Evolutionary conservation across 2,329 filamentous ascomycete genomes (phyloP).

Genomic region (Ceratocystis variospora): DNA sequence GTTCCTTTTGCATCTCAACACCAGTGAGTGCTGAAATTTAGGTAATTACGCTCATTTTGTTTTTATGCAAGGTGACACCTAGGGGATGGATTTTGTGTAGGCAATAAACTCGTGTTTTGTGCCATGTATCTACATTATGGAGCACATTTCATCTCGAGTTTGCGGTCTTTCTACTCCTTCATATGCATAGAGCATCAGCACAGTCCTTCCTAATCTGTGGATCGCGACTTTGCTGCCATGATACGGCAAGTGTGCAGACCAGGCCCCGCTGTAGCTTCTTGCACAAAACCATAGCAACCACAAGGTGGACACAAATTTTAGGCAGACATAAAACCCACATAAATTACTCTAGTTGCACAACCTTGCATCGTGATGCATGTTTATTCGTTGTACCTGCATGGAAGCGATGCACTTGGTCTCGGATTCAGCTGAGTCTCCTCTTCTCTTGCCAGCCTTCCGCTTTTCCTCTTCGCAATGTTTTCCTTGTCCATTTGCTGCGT

Average conservation of each 20-base stretch:
- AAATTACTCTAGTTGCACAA: background rate
- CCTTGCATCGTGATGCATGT: background rate
- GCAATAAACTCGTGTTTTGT: background rate
- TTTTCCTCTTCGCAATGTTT: background rate
- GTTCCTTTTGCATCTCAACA: background rate
- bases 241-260: background rate
- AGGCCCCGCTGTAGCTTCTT: background rate
- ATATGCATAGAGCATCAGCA: background rate
- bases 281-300: conserved; percentile 2
- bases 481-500: background rate
- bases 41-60: background rate
- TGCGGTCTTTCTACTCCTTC: background rate
- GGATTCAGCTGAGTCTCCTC: background rate
- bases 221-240: conserved; percentile 1
- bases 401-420: conserved; percentile 4
- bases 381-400: background rate
- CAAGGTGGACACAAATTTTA: background rate
- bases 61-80: background rate
- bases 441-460: background rate
- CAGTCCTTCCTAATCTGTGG: background rate
- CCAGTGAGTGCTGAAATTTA: background rate
- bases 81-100: background rate
- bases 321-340: background rate
- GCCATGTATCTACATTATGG: background rate
- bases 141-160: background rate